phyloP scores from a whole-genome alignment of 2,329 filamentous ascomycete genomes.

The Westerdykella sp. region DNA sequence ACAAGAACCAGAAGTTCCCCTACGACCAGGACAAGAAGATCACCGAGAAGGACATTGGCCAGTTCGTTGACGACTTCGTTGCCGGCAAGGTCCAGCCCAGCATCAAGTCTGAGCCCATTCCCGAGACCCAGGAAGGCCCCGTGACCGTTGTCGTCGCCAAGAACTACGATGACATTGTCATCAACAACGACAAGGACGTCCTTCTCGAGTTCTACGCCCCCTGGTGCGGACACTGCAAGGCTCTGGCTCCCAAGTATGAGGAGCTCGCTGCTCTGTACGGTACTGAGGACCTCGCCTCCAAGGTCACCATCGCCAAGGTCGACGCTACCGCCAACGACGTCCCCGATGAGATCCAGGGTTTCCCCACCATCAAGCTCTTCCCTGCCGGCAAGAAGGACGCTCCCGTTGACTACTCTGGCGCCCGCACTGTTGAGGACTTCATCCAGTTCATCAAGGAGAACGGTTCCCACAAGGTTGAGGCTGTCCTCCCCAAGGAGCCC shows the following conservation, averaged over 20 bases:
- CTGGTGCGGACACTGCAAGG: slow-evolving; percentile 67
- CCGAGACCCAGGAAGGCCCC: slow-evolving; percentile 84
- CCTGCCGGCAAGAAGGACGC: slow-evolving; percentile 79
- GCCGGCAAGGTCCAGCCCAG: slow-evolving; percentile 87
- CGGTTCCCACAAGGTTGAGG: slow-evolving; percentile 78
- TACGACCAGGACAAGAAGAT: slow-evolving; percentile 80
- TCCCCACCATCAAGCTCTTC: slow-evolving; percentile 99
- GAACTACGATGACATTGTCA: slow-evolving; percentile 85
- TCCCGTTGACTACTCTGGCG: slow-evolving; percentile 80
- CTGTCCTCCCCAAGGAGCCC: slow-evolving; percentile 52
- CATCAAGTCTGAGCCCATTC: slow-evolving; percentile 97
- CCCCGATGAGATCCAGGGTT: slow-evolving; percentile 91
- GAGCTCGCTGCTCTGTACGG: slow-evolving; percentile 55
- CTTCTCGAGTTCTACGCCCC: slow-evolving; percentile 98
- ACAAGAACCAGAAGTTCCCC: slow-evolving; percentile 96
- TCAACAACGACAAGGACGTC: slow-evolving; percentile 94
- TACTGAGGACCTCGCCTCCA: slow-evolving; percentile 46
- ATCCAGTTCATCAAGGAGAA: slow-evolving; percentile 91
- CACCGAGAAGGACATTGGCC: slow-evolving; percentile 63
- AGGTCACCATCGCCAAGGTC: slow-evolving; percentile 76
- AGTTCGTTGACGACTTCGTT: slow-evolving; percentile 80
- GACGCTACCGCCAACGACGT: slow-evolving; percentile 96
- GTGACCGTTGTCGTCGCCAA: slow-evolving; percentile 87
- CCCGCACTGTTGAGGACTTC: slow-evolving; percentile 85
- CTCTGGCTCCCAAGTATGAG: slow-evolving; percentile 62